These are phyloP conservation scores for Quercus mongolica DNA, from an alignment of 306 rosid genomes.

Conservation along the genomic window DNA sequence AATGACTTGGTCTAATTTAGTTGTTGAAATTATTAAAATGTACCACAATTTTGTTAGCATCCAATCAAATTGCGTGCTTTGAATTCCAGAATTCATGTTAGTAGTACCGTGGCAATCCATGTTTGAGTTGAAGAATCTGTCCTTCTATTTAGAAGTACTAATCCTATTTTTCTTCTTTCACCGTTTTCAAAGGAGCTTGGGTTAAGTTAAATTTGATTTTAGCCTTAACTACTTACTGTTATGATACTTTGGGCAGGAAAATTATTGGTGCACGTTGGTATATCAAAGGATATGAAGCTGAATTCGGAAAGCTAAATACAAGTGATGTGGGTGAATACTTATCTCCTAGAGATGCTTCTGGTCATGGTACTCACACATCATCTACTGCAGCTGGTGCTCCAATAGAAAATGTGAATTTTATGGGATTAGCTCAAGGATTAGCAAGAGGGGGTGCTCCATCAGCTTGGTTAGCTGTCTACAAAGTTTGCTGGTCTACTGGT, in stretches of 20 bases:
- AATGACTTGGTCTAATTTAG: background rate
- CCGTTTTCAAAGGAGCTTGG: background rate
- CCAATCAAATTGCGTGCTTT: background rate
- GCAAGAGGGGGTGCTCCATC: constrained; percentile 72
- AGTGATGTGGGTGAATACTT: constrained; percentile 36
- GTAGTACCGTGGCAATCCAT: background rate
- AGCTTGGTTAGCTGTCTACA: constrained; percentile 53
- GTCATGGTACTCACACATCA: constrained; percentile 67
- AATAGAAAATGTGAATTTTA: constrained; percentile 39
- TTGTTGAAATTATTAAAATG: background rate
- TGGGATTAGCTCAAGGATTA: constrained; percentile 49
- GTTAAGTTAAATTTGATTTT: background rate
- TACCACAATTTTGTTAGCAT: background rate
- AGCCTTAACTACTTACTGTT: background rate
- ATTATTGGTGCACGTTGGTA: constrained; percentile 73
- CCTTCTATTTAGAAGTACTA: background rate
- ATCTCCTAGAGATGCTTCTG: constrained; percentile 53
- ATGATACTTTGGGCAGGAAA: constrained; percentile 39
- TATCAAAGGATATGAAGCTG: constrained; percentile 64
- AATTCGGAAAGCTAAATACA: constrained; percentile 44
- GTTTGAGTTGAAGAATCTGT: background rate
- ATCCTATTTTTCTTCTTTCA: background rate
- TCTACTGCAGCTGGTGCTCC: constrained; percentile 55
- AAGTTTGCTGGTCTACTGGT: constrained; percentile 60
- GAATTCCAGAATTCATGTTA: background rate